Evolutionary conservation across 2,329 filamentous ascomycete species (phyloP).

Genomic region (Drechslerella coelobrocha): DNA sequence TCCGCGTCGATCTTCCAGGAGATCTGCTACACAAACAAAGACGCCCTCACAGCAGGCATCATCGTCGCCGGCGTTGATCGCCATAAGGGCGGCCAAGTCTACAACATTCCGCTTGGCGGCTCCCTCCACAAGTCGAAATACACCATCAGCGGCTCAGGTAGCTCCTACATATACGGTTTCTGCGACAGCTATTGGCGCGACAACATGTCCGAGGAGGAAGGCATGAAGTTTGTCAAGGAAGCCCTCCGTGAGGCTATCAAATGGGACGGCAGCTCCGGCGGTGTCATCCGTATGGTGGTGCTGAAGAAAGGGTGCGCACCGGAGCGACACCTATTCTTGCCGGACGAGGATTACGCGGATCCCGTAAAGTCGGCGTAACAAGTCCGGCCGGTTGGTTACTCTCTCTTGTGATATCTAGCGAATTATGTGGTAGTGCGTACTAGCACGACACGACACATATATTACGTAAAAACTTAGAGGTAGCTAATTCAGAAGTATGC

Average conservation of each 20-base stretch:
- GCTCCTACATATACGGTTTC: slow-evolving; percentile 99
- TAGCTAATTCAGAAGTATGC: too few species aligned
- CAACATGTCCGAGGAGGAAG: slow-evolving; percentile 89
- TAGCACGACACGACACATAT: too few species aligned
- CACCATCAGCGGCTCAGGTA: slow-evolving; percentile 93
- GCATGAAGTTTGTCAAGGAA: slow-evolving; percentile 89
- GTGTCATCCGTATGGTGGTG: slow-evolving; percentile 97
- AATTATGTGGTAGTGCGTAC: background rate
- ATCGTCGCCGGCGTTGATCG: slow-evolving; percentile 99
- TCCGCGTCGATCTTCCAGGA: slow-evolving; percentile 97
- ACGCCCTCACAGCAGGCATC: slow-evolving; percentile 82
- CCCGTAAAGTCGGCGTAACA: slow-evolving; percentile 22
- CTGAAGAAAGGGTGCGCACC: slow-evolving; percentile 82
- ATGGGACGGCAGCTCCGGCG: slow-evolving; percentile 98
- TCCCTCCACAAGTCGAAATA: slow-evolving; percentile 98
- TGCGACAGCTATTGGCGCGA: slow-evolving; percentile 96
- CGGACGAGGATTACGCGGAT: slow-evolving; percentile 78
- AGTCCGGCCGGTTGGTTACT: background rate
- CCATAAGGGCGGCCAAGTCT: slow-evolving; percentile 93
- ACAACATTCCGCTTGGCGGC: slow-evolving; percentile 93
- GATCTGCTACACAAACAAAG: slow-evolving; percentile 97
- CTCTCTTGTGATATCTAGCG: too few species aligned
- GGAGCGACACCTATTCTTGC: slow-evolving; percentile 91
- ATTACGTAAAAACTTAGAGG: too few species aligned
- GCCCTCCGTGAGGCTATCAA: slow-evolving; percentile 94